These are phyloP conservation scores for Periconia macrospinosa DNA, from an alignment of 2,329 filamentous ascomycete species.

Conservation along the genomic window DNA sequence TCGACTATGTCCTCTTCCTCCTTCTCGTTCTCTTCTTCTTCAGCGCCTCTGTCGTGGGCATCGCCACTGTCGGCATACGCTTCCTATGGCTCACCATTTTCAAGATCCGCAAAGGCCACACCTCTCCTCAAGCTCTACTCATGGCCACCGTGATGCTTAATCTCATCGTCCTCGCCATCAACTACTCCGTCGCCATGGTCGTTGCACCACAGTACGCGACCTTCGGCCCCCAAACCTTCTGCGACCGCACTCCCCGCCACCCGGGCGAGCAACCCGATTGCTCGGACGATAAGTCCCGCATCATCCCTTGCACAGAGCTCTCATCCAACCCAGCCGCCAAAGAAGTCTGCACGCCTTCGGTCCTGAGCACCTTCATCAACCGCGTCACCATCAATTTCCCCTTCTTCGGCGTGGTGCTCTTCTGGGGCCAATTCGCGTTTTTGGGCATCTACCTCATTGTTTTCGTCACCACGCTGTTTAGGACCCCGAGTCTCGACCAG, in stretches of 20 bases:
- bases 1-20: conserved; percentile 90
- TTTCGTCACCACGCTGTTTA: conserved; percentile 77
- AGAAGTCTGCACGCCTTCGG: conserved; percentile 84
- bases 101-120: conserved; percentile 84
- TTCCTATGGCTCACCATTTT: conserved; percentile 96
- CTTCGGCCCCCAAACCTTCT: conserved; percentile 93
- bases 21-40: conserved; percentile 86
- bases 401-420: conserved; percentile 88
- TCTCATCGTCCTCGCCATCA: conserved; percentile 85
- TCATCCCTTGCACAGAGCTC: conserved; percentile 81
- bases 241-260: conserved; percentile 67
- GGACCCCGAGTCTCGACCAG: conserved; percentile 75
- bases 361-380: conserved; percentile 92
- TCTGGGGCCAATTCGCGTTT: conserved; percentile 96
- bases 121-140: conserved; percentile 86
- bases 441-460: conserved; percentile 80
- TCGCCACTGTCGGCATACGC: conserved; percentile 85
- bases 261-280: conserved; percentile 75
- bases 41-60: conserved; percentile 80
- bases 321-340: conserved; percentile 70
- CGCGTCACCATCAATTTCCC: conserved; percentile 91
- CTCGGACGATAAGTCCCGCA: conserved; percentile 66
- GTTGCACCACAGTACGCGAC: conserved; percentile 95
- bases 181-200: conserved; percentile 90
- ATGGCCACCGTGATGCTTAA: conserved; percentile 90